Conservation (phyloP, 257 asterid genomes). For the Echites panduratus region DNA sequence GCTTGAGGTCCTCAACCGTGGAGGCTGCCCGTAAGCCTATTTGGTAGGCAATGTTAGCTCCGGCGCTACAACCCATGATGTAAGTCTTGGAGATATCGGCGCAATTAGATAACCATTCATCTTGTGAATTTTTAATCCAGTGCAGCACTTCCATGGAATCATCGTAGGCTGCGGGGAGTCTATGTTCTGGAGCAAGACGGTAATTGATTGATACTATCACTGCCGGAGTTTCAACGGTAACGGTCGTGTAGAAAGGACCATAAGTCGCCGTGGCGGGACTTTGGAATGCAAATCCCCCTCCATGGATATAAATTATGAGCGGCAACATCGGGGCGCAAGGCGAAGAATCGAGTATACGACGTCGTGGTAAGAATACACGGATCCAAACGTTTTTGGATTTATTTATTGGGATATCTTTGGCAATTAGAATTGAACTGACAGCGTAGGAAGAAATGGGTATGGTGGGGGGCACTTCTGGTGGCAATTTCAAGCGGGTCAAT, state of each 20-base stretch:
- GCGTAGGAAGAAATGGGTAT: not conserved
- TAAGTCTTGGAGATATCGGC: constrained; percentile 14
- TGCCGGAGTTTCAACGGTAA: constrained; percentile 18
- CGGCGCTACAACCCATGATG: constrained; percentile 11
- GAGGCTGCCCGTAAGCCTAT: not conserved
- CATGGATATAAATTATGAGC: constrained; percentile 22
- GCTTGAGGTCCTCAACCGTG: not conserved
- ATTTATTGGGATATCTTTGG: constrained; percentile 24
- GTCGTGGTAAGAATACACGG: constrained; percentile 12
- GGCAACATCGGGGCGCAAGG: constrained; percentile 15
- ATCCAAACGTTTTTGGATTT: constrained; percentile 14
- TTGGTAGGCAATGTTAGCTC: constrained; percentile 13
- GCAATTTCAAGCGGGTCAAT: constrained; percentile 7
- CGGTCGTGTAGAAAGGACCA: not conserved
- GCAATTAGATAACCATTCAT: constrained; percentile 9
- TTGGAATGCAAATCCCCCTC: constrained; percentile 24
- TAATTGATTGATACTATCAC: constrained; percentile 22
- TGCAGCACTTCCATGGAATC: constrained; percentile 15
- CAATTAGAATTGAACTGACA: constrained; percentile 1
- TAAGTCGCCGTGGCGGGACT: constrained; percentile 7
- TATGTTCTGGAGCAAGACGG: constrained; percentile 24
- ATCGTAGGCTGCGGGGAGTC: constrained; percentile 13
- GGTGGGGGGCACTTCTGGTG: not conserved
- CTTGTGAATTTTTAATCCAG: constrained; percentile 1
- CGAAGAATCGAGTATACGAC: constrained; percentile 1